Evolutionary conservation across 1,284 basidiomycete genomes (phyloP).

Genomic region (Cryptococcus deneoformans): DNA sequence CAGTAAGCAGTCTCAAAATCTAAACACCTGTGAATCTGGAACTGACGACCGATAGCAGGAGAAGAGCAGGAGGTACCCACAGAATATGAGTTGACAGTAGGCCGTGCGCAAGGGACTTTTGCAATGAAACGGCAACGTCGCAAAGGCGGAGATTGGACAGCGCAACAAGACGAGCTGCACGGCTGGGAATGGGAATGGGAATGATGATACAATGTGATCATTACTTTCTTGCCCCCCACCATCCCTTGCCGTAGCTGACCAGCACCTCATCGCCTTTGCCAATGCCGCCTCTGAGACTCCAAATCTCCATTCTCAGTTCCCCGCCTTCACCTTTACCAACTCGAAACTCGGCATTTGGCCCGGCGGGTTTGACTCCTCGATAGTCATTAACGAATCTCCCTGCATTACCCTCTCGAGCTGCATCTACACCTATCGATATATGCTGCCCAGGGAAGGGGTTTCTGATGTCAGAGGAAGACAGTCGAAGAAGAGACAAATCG

Average conservation of each 20-base stretch:
- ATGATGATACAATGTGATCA: not conserved
- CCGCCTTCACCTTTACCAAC: conserved; percentile 60
- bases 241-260: conserved; percentile 90
- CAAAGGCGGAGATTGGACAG: conserved; percentile 11
- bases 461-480: conserved; percentile 24
- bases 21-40: not conserved
- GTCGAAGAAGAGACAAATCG: conserved; percentile 72
- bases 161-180: conserved; percentile 6
- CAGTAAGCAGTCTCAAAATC: conserved; percentile 5
- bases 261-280: conserved; percentile 80
- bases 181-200: conserved; percentile 28
- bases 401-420: conserved; percentile 72
- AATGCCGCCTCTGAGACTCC: conserved; percentile 60
- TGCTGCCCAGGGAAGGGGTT: conserved; percentile 31
- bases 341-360: conserved; percentile 69
- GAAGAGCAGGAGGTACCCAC: no score
- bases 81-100: not conserved
- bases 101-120: conserved; percentile 2
- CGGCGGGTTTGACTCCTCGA: conserved; percentile 60
- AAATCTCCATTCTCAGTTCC: conserved; percentile 72
- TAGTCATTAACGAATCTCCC: conserved; percentile 86
- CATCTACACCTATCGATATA: conserved; percentile 60
- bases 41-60: not conserved
- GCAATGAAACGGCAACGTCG: conserved; percentile 4
- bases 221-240: conserved; percentile 60